phyloP scores from a whole-genome alignment of 2,329 filamentous ascomycete species.

The Aureobasidium sp. region DNA sequence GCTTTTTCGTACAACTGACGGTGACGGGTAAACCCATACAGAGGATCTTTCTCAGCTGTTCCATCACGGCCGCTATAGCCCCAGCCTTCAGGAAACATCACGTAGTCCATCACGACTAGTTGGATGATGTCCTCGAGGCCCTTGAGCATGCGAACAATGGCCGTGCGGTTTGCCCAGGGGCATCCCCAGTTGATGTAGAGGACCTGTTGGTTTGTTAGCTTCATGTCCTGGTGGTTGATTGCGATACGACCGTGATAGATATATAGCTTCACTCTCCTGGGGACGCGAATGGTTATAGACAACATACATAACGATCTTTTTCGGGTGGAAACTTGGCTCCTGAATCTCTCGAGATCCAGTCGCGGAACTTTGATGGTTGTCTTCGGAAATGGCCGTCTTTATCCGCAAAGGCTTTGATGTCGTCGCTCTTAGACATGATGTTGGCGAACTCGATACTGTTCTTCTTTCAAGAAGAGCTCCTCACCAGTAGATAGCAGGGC shows the following conservation, averaged over 20 bases:
- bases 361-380: slow-evolving; percentile 47
- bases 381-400: slow-evolving; percentile 45
- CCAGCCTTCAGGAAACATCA: slow-evolving; percentile 51
- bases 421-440: not conserved
- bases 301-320: slow-evolving; percentile 46
- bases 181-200: slow-evolving; percentile 54
- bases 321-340: slow-evolving; percentile 49
- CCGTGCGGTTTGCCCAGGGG: slow-evolving; percentile 52
- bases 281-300: too few species aligned
- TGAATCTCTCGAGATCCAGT: slow-evolving; percentile 45
- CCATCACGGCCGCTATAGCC: slow-evolving; percentile 58
- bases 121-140: slow-evolving; percentile 43
- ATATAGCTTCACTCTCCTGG: not conserved
- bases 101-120: slow-evolving; percentile 35
- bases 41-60: slow-evolving; percentile 47
- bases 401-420: slow-evolving; percentile 21
- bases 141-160: slow-evolving; percentile 42
- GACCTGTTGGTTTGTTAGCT: slow-evolving; percentile 15
- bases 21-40: slow-evolving; percentile 59
- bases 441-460: not conserved
- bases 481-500: not conserved
- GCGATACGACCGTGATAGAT: not conserved
- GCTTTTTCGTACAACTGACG: slow-evolving; percentile 65
- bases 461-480: not conserved
- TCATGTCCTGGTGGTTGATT: not conserved